A percentile compares a stretch with the other conserved stretches of the same genome.
phyloP scores from a whole-genome alignment of 129 eudicot species.

The Smallanthus sonchifolius region DNA sequence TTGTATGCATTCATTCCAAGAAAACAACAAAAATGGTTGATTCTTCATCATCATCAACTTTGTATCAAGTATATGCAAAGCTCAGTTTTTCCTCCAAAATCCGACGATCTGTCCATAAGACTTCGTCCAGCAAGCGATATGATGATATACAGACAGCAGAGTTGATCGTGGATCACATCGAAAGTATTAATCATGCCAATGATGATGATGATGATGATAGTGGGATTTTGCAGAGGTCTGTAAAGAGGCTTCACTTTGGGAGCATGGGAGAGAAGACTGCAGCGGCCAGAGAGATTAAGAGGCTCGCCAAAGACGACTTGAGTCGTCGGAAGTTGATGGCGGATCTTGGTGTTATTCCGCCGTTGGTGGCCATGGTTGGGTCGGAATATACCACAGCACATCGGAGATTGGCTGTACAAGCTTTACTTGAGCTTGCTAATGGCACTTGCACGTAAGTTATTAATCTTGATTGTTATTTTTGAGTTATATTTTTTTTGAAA shows the following conservation, averaged over 20 bases:
- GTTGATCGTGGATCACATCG: constrained; percentile 3
- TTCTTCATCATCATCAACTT: constrained; percentile 39
- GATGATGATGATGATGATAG: constrained; percentile 10
- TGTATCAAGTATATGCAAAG: constrained; percentile 35
- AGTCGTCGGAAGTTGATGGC: constrained; percentile 60
- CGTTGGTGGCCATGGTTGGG: constrained; percentile 75
- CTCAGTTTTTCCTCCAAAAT: constrained; percentile 46
- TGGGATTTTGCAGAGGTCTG: constrained; percentile 53
- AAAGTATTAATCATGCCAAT: not conserved
- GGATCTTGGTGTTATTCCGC: constrained; percentile 84
- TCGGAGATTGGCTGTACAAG: constrained; percentile 59
- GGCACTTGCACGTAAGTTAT: constrained; percentile 79
- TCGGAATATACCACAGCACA: constrained; percentile 38
- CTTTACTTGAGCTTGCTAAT: constrained; percentile 58
- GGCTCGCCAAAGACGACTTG: constrained; percentile 49
- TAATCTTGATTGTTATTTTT: not conserved
- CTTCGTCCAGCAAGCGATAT: not conserved
- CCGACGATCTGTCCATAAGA: constrained; percentile 39
- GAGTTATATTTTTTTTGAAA: too few species aligned
- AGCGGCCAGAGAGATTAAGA: constrained; percentile 52
- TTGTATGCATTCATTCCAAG: constrained; percentile 18
- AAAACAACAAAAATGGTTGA: constrained; percentile 25
- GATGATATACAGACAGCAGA: constrained; percentile 3
- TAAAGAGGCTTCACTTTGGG: constrained; percentile 85
- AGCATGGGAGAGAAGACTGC: constrained; percentile 60